Percentiles rank a stretch among this genome's conserved stretches.
Evolutionary conservation across 2,329 filamentous ascomycete genomes (phyloP).

Genomic region (Venturia aucupariae): DNA sequence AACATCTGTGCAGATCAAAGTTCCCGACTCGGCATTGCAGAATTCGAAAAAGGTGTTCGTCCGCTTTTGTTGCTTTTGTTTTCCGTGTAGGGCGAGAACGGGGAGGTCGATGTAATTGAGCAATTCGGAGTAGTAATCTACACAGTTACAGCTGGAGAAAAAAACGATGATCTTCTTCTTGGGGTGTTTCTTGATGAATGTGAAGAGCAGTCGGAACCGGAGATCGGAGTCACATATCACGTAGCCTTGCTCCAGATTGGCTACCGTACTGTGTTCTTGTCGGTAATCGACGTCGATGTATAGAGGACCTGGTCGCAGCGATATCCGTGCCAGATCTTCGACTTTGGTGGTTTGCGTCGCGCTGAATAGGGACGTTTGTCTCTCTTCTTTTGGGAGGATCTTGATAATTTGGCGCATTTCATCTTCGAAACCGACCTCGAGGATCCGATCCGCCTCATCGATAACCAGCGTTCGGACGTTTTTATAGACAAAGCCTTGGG

Average conservation of each 20-base stretch:
- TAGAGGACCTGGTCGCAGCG: slow-evolving; percentile 77
- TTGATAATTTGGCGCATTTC: slow-evolving; percentile 97
- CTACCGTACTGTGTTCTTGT: slow-evolving; percentile 84
- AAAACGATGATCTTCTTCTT: slow-evolving; percentile 88
- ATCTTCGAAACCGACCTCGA: slow-evolving; percentile 97
- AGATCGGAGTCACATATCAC: slow-evolving; percentile 89
- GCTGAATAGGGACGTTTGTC: slow-evolving; percentile 97
- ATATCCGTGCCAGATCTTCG: slow-evolving; percentile 91
- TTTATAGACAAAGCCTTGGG: slow-evolving; percentile 81
- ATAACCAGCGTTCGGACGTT: slow-evolving; percentile 88
- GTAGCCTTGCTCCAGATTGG: slow-evolving; percentile 91
- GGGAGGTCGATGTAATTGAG: slow-evolving; percentile 96
- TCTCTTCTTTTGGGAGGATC: slow-evolving; percentile 75
- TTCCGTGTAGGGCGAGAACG: slow-evolving; percentile 74
- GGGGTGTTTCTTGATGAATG: slow-evolving; percentile 81
- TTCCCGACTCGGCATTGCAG: slow-evolving; percentile 73
- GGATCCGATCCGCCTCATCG: slow-evolving; percentile 91
- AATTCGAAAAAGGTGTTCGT: slow-evolving; percentile 99
- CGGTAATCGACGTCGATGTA: slow-evolving; percentile 95
- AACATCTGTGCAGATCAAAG: slow-evolving; percentile 91
- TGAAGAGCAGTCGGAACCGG: slow-evolving; percentile 87
- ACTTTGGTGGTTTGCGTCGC: slow-evolving; percentile 98
- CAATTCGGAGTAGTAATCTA: slow-evolving; percentile 91
- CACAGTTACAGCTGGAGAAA: slow-evolving; percentile 80
- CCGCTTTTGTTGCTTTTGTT: slow-evolving; percentile 98